Percentiles rank a stretch among this genome's conserved stretches.
Conservation (phyloP, 495 filamentous ascomycete species). For the Neurospora discreta region DNA sequence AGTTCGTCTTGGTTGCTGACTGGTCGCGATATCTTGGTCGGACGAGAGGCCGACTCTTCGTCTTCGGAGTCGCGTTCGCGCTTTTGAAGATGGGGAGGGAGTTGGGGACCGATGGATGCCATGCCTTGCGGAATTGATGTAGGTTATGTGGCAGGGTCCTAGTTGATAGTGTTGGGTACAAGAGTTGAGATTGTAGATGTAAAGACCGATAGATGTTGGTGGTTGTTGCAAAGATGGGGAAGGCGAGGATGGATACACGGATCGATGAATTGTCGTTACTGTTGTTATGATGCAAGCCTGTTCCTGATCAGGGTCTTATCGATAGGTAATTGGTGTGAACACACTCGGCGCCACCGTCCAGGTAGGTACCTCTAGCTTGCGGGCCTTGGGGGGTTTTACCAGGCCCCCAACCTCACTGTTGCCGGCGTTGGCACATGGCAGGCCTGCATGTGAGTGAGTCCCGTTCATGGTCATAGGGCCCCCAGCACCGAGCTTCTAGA, state of each 20-base stretch:
- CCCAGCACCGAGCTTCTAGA: background rate
- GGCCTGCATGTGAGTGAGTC: background rate
- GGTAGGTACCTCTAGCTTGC: too few relatives aligned
- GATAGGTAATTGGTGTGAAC: background rate
- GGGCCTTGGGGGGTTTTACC: too few relatives aligned
- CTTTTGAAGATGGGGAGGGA: constrained; percentile 41
- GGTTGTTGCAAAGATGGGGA: background rate
- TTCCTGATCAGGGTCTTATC: background rate
- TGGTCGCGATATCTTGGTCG: constrained; percentile 25
- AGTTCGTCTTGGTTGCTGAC: constrained; percentile 31
- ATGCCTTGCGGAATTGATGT: constrained; percentile 14
- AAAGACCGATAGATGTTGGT: background rate
- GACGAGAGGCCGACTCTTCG: constrained; percentile 22
- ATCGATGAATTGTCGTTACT: background rate
- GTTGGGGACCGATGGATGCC: constrained; percentile 38
- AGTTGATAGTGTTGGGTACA: background rate
- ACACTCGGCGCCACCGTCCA: too few relatives aligned
- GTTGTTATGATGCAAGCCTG: background rate
- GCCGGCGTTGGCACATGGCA: background rate
- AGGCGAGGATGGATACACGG: background rate
- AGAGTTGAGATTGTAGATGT: background rate
- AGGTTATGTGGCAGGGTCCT: background rate
- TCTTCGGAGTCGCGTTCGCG: constrained; percentile 41
- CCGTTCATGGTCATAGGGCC: background rate
- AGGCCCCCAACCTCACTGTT: background rate